phyloP scores from a whole-genome alignment of 78 protist species.

The Dictyostelium brefeldianum region DNA sequence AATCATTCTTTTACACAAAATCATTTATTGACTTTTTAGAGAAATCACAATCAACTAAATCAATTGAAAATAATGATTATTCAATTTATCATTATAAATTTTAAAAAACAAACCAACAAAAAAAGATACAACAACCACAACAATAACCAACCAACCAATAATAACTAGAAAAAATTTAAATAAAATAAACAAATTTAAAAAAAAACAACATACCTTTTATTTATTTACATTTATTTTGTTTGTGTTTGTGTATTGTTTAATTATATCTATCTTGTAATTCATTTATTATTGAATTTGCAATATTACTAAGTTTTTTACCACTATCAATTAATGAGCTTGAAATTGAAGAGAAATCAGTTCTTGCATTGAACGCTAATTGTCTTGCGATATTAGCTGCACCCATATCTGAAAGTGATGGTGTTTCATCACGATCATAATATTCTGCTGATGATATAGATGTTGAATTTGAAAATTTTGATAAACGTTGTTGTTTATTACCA shows the following conservation, averaged over 20 bases:
- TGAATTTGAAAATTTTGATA: constrained; percentile 58
- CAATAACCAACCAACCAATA: too few species aligned
- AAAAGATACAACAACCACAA: neutral
- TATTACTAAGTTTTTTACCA: constrained; percentile 48
- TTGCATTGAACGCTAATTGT: constrained; percentile 36
- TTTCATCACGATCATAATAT: constrained; percentile 80
- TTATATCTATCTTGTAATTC: constrained; percentile 69
- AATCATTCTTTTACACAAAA: constrained; percentile 30
- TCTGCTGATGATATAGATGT: constrained; percentile 79
- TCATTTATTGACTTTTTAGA: constrained; percentile 28
- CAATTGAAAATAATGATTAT: constrained; percentile 15
- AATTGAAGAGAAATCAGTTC: constrained; percentile 40
- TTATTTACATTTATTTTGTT: constrained; percentile 6
- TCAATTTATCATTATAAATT: constrained; percentile 40
- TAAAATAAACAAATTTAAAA: neutral
- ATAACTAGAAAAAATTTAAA: neutral
- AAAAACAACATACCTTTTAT: neutral
- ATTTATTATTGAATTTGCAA: constrained; percentile 36
- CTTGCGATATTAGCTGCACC: constrained; percentile 21
- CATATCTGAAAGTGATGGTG: neutral
- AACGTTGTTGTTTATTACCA: constrained; percentile 55
- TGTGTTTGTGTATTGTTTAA: constrained; percentile 7
- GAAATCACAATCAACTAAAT: neutral
- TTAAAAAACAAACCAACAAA: neutral
- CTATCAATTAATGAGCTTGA: constrained; percentile 23